Evolutionary conservation across 495 filamentous ascomycete species (phyloP), one percentile per base, ranked within the genome.

Genomic region (Talaromyces liani): DNA sequence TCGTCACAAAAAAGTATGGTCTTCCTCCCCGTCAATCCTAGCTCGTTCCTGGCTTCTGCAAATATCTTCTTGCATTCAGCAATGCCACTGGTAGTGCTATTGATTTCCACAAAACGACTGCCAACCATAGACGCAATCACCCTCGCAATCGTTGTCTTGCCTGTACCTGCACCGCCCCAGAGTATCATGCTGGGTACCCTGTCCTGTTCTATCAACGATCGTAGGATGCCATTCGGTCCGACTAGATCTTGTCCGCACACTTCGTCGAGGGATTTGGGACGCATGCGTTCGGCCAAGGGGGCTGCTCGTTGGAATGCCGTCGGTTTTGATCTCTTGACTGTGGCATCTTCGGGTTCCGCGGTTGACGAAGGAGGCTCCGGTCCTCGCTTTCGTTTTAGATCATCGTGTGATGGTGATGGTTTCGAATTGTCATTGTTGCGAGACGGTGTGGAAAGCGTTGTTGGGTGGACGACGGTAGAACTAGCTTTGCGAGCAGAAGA

Each of bases 1-100:
- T 98, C 93, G 73, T 98, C 93, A 77, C 93, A 97, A 75, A 98
- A 98, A 65, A 98, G 86, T 66, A 98, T 96, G 4, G 94, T 98
- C 75, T 91, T 92, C 34, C 92, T 81, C 9, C 93, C 93, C 0
- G 91, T 95, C 34, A 98, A 74, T 5, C 79, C 75, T 54, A 95
- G 75, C 73, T 98, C 94, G 69, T 85, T 91, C 65, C 84, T 86
- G 4, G 94, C 91, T 68, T 97, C 92, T 58, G 75, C 74, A 66
- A 98, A 97, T 39, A 97, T 83, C 82, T 95, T 97, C 78, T 97
- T 98, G 81, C 85, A 92, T 70, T 98, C 93, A 16, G 84, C 91
- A n/a, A 98, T 91, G 0, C 92, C 92, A 6, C 84, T 87, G 70
- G 88, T 92, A 2, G 93, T 97, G 63, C 91, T 94, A 73, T 96